Evolutionary conservation across 805 yeast genomes (phyloP), one percentile per base, ranked within the genome.

Genomic region (Komagataella kurtzmanii): DNA sequence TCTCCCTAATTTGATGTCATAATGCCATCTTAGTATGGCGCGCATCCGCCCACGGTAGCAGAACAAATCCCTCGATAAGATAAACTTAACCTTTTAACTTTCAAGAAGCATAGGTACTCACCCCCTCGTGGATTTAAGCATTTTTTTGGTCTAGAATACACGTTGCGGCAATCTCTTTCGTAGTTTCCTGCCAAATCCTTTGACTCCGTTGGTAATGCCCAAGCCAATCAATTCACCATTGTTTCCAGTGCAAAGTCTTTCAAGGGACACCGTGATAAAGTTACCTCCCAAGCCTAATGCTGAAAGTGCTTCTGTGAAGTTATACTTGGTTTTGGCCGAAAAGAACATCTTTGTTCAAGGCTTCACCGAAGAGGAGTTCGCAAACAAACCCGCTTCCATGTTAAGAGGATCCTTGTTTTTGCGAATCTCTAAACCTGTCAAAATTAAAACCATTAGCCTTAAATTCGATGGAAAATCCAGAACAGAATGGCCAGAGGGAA

Each of bases 401-500:
- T 72, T 90, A 43, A 73, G 98, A 51, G 98, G 98, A 1, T 79
- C 89, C 24, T 67, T 90, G 17, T 76, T 83, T 49, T 54, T 90
- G 2, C 72, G 90, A 49, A 76, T 90, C 5, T 59, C 80, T 48
- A 88, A 88, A 59, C 83, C 91, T 0, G 73, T 83, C 24, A 86
- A 81, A 62, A 69, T 90, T 54, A 87, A 85, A 64, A 63, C 76
- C 17, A 77, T 90, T 10, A 63, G 69, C 3, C 69, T 90, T 49
- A 69, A 73, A 1, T 80, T 90, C 58, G 73, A 74, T 50, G 97
- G 97, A 1, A 61, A 65, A 1, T 77, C 85, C 44, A 74, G 85
- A 56, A 90, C 97, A 0, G 96, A 90, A 54, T 90, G 97, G 97
- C 97, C 97, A 2, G 97, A 93, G 61, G 99, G 99, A 2, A 90